Evolutionary conservation across 202 grass and related monocot species (phyloP).

Genomic region (Schoenoplectus tabernaemontani): DNA sequence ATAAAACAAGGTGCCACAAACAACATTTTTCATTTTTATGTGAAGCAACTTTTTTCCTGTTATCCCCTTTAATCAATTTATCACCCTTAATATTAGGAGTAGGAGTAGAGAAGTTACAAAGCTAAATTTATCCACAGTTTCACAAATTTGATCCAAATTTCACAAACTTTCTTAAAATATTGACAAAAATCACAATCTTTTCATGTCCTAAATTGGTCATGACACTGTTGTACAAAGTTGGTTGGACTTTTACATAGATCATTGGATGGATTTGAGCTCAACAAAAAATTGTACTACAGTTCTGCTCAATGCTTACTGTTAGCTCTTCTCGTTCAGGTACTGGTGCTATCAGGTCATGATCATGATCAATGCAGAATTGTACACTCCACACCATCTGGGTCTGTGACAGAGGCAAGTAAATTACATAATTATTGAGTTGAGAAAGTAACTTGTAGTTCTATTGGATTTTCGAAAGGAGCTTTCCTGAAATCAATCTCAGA

Average conservation of each 20-base stretch:
- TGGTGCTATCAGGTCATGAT: constrained; percentile 91
- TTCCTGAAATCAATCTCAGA: background rate
- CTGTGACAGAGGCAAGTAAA: constrained; percentile 58
- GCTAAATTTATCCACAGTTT: background rate
- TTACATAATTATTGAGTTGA: background rate
- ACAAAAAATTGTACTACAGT: background rate
- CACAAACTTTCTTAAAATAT: background rate
- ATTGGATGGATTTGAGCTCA: background rate
- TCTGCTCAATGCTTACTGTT: background rate
- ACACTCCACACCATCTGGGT: constrained; percentile 55
- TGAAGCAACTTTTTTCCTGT: background rate
- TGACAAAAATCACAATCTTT: background rate
- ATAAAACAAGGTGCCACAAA: background rate
- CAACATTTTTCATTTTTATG: background rate
- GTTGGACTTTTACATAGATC: background rate
- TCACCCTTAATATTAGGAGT: background rate
- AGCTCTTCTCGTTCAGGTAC: constrained; percentile 42
- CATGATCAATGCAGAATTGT: constrained; percentile 91
- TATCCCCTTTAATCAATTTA: background rate
- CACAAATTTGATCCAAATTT: background rate
- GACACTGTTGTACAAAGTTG: background rate
- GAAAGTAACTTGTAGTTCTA: constrained; percentile 24
- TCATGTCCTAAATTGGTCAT: background rate
- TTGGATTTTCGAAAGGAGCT: background rate
- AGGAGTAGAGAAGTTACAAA: background rate